A percentile compares a stretch with the other conserved stretches of the same genome.
Evolutionary conservation across 2,329 filamentous ascomycete genomes (phyloP).

Genomic region (Pseudocercospora macadamiae): DNA sequence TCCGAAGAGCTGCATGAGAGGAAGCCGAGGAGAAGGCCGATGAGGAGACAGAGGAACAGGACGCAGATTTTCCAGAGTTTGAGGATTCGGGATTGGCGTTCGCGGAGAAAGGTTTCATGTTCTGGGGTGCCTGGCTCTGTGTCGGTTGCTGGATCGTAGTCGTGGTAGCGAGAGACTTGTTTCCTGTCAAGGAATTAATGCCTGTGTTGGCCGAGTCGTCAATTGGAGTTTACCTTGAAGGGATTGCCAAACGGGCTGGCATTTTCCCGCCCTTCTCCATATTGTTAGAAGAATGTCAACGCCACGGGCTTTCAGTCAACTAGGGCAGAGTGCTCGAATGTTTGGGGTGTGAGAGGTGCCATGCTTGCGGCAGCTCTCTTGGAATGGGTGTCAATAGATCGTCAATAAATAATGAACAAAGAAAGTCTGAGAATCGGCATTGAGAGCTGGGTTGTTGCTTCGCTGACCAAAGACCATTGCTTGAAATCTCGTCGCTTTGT

Average conservation of each 20-base stretch:
- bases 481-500: background rate
- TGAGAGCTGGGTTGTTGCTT: background rate
- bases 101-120: background rate
- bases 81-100: background rate
- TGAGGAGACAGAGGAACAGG: background rate
- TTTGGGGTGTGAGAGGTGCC: background rate
- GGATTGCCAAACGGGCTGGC: background rate
- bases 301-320: background rate
- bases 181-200: background rate
- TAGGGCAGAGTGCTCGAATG: background rate
- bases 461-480: background rate
- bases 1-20: background rate
- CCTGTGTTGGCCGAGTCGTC: background rate
- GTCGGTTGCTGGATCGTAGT: background rate
- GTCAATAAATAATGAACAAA: background rate
- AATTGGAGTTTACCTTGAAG: background rate
- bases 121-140: background rate
- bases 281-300: background rate
- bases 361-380: background rate
- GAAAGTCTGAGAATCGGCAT: background rate
- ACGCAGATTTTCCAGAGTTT: background rate
- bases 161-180: conserved; percentile 6
- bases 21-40: background rate
- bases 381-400: background rate
- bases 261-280: conserved; percentile 1